phyloP scores from a whole-genome alignment of 2,329 filamentous ascomycete genomes.

The Acrocalymma vagum region DNA sequence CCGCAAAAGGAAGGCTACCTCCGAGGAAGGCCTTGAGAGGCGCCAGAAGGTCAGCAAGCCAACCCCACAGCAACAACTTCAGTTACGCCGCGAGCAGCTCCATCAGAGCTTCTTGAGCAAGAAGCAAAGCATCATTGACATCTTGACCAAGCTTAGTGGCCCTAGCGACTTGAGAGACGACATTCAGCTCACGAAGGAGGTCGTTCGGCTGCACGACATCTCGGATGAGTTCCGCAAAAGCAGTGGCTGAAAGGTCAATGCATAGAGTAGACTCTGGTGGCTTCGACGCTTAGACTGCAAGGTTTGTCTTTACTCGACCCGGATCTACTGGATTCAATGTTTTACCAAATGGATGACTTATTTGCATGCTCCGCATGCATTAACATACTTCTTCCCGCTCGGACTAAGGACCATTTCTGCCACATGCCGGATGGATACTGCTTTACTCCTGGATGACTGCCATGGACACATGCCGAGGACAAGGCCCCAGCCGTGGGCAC shows the following conservation, averaged over 20 bases:
- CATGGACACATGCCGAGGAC: conserved; percentile 25
- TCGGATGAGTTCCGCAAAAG: conserved; percentile 41
- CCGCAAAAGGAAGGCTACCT: conserved; percentile 45
- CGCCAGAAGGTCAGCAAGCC: conserved; percentile 41
- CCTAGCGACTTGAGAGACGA: conserved; percentile 45
- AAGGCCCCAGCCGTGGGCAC: conserved; percentile 35
- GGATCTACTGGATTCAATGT: conserved; percentile 24
- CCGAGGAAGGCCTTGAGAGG: conserved; percentile 42
- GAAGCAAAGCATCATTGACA: conserved; percentile 45
- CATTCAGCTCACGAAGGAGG: conserved; percentile 45
- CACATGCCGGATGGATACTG: conserved; percentile 34
- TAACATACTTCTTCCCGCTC: conserved; percentile 33
- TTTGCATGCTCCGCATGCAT: conserved; percentile 27
- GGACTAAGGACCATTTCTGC: conserved; percentile 31
- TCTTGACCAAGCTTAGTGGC: conserved; percentile 37
- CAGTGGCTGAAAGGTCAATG: conserved; percentile 39
- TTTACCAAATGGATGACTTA: conserved; percentile 26
- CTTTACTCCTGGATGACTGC: conserved; percentile 20
- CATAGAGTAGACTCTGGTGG: conserved; percentile 25
- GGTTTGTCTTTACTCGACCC: conserved; percentile 40
- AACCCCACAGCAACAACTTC: conserved; percentile 42
- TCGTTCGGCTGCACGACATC: conserved; percentile 44
- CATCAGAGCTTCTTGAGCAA: conserved; percentile 41
- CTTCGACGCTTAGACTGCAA: conserved; percentile 25
- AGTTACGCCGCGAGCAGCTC: conserved; percentile 40